Conservation (phyloP, 768 basidiomycete species). For the Collybia mongolica region DNA sequence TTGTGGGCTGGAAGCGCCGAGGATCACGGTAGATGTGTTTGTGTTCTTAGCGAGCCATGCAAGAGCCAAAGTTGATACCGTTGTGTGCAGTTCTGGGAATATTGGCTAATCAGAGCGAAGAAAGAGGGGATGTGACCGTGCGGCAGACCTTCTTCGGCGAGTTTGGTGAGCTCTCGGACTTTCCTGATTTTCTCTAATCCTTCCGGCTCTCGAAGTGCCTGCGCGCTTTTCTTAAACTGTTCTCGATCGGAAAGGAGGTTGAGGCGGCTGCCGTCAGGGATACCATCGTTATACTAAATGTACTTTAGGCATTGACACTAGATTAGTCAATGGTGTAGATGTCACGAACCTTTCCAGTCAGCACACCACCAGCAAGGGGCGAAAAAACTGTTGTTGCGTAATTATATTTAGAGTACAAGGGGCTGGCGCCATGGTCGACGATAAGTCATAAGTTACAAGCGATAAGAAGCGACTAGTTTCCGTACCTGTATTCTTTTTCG, state of each 20-base stretch:
- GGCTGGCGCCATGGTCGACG: too few species aligned
- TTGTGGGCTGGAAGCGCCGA: slow-evolving; percentile 62
- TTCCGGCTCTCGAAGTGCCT: slow-evolving; percentile 50
- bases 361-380: slow-evolving; percentile 64
- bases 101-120: not conserved
- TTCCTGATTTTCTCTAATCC: slow-evolving; percentile 68
- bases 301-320: not conserved
- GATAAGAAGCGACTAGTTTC: slow-evolving; percentile 4
- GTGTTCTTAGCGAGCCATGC: slow-evolving; percentile 74
- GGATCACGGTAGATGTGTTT: slow-evolving; percentile 64
- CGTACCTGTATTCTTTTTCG: slow-evolving; percentile 71
- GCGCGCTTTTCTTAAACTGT: slow-evolving; percentile 49
- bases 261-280: slow-evolving; percentile 70
- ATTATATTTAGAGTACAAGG: slow-evolving; percentile 63
- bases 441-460: not conserved
- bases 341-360: slow-evolving; percentile 66
- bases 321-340: not conserved
- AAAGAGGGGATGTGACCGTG: not conserved
- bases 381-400: slow-evolving; percentile 72
- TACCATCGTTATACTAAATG: slow-evolving; percentile 65
- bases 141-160: slow-evolving; percentile 52
- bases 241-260: slow-evolving; percentile 37
- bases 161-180: slow-evolving; percentile 60
- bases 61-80: slow-evolving; percentile 64
- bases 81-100: slow-evolving; percentile 51